Evolutionary conservation across 2,329 filamentous ascomycete genomes (phyloP).

Genomic region (Apiospora hydei): DNA sequence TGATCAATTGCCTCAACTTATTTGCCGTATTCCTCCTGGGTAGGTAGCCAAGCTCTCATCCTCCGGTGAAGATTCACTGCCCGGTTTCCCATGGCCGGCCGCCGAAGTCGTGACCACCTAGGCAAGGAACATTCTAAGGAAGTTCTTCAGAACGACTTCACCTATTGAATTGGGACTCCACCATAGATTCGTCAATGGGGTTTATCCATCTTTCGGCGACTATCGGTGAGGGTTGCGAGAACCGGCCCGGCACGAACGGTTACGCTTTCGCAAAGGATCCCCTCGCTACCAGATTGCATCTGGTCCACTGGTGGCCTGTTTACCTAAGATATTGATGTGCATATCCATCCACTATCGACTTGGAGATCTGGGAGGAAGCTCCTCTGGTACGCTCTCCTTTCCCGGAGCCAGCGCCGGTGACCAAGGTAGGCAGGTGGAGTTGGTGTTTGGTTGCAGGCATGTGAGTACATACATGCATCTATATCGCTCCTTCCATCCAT

Average conservation of each 20-base stretch:
- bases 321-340: no score
- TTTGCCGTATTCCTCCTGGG: background rate
- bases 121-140: no score
- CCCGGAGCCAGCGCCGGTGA: background rate
- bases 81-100: no score
- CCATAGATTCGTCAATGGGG: background rate
- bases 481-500: background rate
- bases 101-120: no score
- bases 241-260: no score
- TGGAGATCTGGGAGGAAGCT: background rate
- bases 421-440: background rate
- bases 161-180: background rate
- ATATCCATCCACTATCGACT: background rate
- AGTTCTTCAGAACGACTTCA: background rate
- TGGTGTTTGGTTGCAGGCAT: background rate
- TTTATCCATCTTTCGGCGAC: background rate
- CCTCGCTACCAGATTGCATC: no score
- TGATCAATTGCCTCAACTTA: background rate
- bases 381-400: background rate
- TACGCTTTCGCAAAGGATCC: no score
- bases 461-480: background rate
- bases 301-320: background rate
- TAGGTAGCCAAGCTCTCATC: background rate
- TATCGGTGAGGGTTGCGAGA: background rate
- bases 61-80: background rate